A percentile compares a stretch with the other conserved stretches of the same genome.
Conservation (phyloP, 169 alveolate genomes). For the Cyclospora cayetanensis region DNA sequence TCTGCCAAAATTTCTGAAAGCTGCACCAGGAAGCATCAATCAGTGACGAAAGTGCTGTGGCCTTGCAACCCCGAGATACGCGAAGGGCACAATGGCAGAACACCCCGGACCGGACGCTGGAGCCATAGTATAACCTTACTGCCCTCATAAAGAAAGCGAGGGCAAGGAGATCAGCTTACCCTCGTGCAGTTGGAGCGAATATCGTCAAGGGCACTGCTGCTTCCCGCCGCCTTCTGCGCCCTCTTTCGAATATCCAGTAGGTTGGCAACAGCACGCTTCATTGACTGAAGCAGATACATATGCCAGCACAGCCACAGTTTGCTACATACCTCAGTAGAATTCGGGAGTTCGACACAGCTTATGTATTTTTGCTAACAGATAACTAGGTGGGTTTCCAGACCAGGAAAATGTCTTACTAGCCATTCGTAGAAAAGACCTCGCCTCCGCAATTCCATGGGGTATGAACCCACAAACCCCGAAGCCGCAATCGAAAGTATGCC, state of each 20-base stretch:
- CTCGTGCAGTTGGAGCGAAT: constrained; percentile 13
- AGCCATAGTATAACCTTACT: too few species aligned
- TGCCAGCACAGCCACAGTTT: neutral
- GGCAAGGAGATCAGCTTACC: neutral
- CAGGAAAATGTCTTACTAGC: constrained; percentile 12
- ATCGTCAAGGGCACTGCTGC: constrained; percentile 23
- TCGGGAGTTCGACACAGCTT: neutral
- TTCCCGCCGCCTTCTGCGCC: neutral
- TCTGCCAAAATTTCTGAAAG: neutral
- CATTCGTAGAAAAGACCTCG: constrained; percentile 61
- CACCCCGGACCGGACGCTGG: too few species aligned
- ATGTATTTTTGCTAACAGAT: neutral
- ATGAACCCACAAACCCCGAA: constrained; percentile 20
- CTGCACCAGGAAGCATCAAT: too few species aligned
- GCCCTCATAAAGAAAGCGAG: neutral
- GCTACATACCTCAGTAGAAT: neutral
- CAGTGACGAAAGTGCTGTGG: too few species aligned
- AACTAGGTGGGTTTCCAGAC: too few species aligned
- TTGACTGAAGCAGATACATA: neutral
- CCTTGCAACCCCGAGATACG: too few species aligned
- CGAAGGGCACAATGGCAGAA: too few species aligned
- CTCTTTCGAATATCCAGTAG: neutral
- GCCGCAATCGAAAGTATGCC: neutral
- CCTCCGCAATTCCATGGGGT: neutral
- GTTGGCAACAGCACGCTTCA: neutral